phyloP scores from a whole-genome alignment of 306 rosid species.

The Prunus mume region DNA sequence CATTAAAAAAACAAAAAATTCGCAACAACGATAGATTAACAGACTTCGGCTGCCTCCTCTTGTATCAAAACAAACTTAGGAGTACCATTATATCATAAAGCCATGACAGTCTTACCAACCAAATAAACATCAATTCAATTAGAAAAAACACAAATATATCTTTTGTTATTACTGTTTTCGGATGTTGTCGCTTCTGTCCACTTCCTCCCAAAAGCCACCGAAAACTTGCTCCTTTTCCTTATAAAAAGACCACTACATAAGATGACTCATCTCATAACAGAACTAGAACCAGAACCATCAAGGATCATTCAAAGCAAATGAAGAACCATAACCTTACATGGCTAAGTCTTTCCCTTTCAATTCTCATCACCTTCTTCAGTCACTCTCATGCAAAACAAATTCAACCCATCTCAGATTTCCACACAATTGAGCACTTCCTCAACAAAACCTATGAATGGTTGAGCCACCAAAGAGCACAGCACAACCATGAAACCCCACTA shows the following conservation, averaged over 20 bases:
- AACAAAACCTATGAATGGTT: conserved; percentile 32
- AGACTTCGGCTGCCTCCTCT: too few relatives aligned
- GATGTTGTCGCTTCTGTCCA: background rate
- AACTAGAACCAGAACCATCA: background rate
- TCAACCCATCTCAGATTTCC: conserved; percentile 36
- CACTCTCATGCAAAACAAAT: conserved; percentile 54
- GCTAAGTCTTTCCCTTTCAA: conserved; percentile 30
- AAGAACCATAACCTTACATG: conserved; percentile 19
- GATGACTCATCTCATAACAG: background rate
- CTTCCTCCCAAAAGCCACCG: background rate
- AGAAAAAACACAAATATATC: background rate
- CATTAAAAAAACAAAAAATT: too few relatives aligned
- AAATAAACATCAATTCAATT: background rate
- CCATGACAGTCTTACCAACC: background rate
- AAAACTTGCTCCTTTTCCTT: background rate
- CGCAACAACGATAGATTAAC: too few relatives aligned
- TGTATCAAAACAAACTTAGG: too few relatives aligned
- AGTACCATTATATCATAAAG: background rate
- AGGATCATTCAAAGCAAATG: conserved; percentile 20
- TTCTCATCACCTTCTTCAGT: conserved; percentile 29
- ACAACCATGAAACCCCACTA: conserved; percentile 28
- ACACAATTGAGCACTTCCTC: conserved; percentile 22
- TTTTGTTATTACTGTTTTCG: background rate
- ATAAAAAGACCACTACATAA: background rate
- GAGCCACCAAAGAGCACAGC: conserved; percentile 1